Conservation (phyloP, 768 basidiomycete genomes). For the Clathrus columnatus region DNA sequence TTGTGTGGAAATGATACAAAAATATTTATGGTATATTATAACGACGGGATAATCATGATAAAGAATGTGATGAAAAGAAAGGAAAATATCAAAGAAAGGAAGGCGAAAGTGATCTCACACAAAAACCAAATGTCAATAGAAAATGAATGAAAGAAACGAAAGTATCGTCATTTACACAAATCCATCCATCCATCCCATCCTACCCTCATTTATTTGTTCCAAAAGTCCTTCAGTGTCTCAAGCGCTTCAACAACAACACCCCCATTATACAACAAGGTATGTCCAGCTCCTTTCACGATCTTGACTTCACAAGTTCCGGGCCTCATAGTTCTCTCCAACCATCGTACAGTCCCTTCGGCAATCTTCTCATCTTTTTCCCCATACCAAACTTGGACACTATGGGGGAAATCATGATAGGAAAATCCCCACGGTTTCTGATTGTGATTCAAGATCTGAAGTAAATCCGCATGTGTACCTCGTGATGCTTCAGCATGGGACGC, state of each 20-base stretch:
- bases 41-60: neutral
- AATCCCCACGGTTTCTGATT: slow-evolving; percentile 87
- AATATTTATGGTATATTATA: slow-evolving; percentile 7
- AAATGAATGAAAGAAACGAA: neutral
- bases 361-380: slow-evolving; percentile 93
- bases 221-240: slow-evolving; percentile 52
- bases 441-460: slow-evolving; percentile 87
- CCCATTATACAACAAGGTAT: slow-evolving; percentile 89
- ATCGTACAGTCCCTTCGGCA: slow-evolving; percentile 79
- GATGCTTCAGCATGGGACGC: slow-evolving; percentile 94
- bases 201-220: slow-evolving; percentile 13
- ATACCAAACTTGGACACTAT: slow-evolving; percentile 80
- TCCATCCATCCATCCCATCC: neutral
- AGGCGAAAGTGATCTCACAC: neutral
- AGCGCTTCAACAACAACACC: slow-evolving; percentile 79
- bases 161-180: neutral
- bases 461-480: slow-evolving; percentile 83
- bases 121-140: neutral
- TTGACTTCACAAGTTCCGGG: slow-evolving; percentile 66
- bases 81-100: neutral
- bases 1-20: neutral
- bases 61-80: neutral
- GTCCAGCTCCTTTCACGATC: slow-evolving; percentile 82
- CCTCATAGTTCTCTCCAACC: slow-evolving; percentile 86
- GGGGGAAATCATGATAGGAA: slow-evolving; percentile 71